Percentiles rank a stretch among this genome's conserved stretches.
These are phyloP conservation scores for Physaria fendleri DNA, from an alignment of 345 rosid species.

Conservation along the genomic window DNA sequence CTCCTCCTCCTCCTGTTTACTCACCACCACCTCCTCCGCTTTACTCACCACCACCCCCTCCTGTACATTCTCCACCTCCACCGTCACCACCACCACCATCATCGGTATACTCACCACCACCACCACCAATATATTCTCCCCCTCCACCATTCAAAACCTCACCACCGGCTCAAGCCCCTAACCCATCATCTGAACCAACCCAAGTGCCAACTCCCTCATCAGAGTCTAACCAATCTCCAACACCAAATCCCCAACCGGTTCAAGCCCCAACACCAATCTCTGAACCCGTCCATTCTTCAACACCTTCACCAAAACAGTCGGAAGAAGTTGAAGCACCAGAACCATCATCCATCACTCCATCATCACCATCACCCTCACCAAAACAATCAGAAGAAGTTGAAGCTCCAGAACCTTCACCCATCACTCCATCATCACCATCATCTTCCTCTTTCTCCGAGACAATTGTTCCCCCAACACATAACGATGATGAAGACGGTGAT, in stretches of 20 bases:
- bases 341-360: background rate
- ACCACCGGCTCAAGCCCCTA: constrained; percentile 3
- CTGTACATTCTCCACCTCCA: constrained; percentile 7
- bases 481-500: too few species aligned
- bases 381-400: too few species aligned
- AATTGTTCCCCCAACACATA: too few species aligned
- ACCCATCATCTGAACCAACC: background rate
- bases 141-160: constrained; percentile 33
- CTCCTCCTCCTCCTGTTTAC: background rate
- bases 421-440: too few species aligned
- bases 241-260: constrained; percentile 4
- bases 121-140: constrained; percentile 19
- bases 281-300: background rate
- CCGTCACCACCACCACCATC: constrained; percentile 19
- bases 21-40: constrained; percentile 2
- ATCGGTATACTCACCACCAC: constrained; percentile 23
- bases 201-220: background rate
- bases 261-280: background rate
- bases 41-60: constrained; percentile 10
- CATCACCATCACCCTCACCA: background rate
- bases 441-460: too few species aligned
- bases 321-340: constrained; percentile 9
- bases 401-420: too few species aligned
- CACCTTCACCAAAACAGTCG: constrained; percentile 23
- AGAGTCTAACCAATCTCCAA: background rate